Conservation (phyloP, 139 green algal species). For the Zygnema cylindricum region DNA sequence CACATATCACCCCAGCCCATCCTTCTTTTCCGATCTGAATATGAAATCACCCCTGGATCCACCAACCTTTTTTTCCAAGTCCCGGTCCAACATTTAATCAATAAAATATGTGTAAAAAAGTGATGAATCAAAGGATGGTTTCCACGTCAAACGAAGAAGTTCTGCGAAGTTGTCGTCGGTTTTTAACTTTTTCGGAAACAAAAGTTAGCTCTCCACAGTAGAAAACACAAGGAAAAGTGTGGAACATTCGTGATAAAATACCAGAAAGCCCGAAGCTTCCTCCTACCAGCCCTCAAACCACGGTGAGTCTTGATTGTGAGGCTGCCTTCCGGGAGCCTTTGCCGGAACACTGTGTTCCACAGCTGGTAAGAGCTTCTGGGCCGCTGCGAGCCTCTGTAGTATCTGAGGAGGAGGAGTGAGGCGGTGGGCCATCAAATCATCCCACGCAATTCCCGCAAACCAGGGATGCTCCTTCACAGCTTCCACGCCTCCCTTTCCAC, state of each 20-base stretch:
- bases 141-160: too few relatives aligned
- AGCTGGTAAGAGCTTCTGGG: not conserved
- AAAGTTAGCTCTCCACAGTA: not conserved
- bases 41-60: not conserved
- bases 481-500: not conserved
- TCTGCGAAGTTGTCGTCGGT: too few relatives aligned
- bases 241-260: not conserved
- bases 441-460: slow-evolving; percentile 34
- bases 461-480: slow-evolving; percentile 26
- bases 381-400: not conserved
- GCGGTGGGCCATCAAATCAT: not conserved
- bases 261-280: not conserved
- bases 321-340: not conserved
- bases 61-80: not conserved
- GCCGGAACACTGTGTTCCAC: not conserved
- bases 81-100: not conserved
- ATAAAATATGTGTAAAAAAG: not conserved
- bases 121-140: not conserved
- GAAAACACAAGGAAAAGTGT: too few relatives aligned
- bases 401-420: not conserved
- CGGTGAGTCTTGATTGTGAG: not conserved
- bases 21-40: not conserved
- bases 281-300: not conserved
- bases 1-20: too few relatives aligned
- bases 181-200: not conserved